These are phyloP conservation scores for Boletellus sp. DNA, from an alignment of 1,284 basidiomycete genomes.

Conservation along the genomic window DNA sequence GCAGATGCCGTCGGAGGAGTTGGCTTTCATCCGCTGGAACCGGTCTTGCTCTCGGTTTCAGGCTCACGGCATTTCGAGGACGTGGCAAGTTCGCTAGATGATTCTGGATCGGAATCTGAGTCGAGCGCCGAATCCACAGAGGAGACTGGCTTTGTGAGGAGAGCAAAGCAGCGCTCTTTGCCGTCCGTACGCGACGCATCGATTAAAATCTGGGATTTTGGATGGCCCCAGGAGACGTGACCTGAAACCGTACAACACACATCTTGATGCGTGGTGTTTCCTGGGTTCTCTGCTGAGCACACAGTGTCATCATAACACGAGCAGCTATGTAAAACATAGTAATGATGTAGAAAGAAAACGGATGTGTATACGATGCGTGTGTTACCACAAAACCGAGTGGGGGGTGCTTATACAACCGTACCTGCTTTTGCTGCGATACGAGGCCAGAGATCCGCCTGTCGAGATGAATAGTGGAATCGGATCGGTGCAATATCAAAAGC, in stretches of 20 bases:
- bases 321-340: conserved; percentile 18
- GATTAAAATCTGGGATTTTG: conserved; percentile 28
- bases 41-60: conserved; percentile 53
- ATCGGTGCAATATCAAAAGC: background rate
- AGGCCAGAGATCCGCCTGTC: conserved; percentile 95
- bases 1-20: conserved; percentile 62
- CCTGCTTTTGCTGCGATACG: conserved; percentile 99
- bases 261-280: too few relatives aligned
- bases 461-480: background rate
- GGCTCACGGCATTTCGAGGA: conserved; percentile 63
- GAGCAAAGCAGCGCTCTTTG: conserved; percentile 11
- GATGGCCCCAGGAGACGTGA: background rate
- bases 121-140: conserved; percentile 7
- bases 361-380: conserved; percentile 14
- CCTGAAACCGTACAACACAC: too few relatives aligned
- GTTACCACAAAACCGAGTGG: conserved; percentile 13
- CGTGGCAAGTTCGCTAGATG: background rate
- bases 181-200: conserved; percentile 29
- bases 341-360: background rate
- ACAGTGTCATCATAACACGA: conserved; percentile 16
- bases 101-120: conserved; percentile 14
- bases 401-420: conserved; percentile 77
- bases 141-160: background rate
- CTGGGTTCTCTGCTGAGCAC: too few relatives aligned
- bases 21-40: conserved; percentile 55